A percentile compares a stretch with the other conserved stretches of the same genome.
Evolutionary conservation across 2,329 filamentous ascomycete species (phyloP).

Genomic region (Zymoseptoria tritici): DNA sequence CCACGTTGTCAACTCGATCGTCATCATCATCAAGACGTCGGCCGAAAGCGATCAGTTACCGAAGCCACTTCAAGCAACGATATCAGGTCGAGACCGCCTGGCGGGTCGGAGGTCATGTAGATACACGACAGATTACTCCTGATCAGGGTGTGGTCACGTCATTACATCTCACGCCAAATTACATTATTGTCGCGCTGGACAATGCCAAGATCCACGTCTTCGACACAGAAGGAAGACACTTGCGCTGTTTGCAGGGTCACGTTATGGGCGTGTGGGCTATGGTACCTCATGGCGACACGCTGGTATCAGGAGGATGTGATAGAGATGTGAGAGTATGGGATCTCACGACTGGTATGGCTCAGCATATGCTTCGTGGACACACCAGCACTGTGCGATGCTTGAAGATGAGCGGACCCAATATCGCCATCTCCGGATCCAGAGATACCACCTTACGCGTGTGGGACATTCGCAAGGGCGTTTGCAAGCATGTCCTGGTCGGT

Average conservation of each 20-base stretch:
- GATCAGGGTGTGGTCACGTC: slow-evolving; percentile 97
- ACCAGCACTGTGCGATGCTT: slow-evolving; percentile 94
- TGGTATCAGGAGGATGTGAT: slow-evolving; percentile 95
- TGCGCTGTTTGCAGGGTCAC: slow-evolving; percentile 86
- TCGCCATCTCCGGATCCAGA: slow-evolving; percentile 90
- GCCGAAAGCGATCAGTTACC: slow-evolving; percentile 72
- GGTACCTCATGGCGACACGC: slow-evolving; percentile 92
- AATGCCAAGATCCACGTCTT: slow-evolving; percentile 99
- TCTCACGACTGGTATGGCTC: slow-evolving; percentile 71
- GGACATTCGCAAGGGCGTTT: slow-evolving; percentile 83
- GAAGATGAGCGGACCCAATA: slow-evolving; percentile 92
- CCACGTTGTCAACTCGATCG: slow-evolving; percentile 29
- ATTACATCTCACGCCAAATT: slow-evolving; percentile 85
- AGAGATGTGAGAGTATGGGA: slow-evolving; percentile 97
- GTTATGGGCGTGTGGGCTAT: slow-evolving; percentile 99
- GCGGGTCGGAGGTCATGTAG: slow-evolving; percentile 81
- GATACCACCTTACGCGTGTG: slow-evolving; percentile 93
- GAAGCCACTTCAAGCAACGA: slow-evolving; percentile 94
- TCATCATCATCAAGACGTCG: slow-evolving; percentile 29
- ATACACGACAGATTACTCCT: slow-evolving; percentile 81
- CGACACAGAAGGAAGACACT: slow-evolving; percentile 78
- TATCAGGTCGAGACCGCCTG: slow-evolving; percentile 97
- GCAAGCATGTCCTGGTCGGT: slow-evolving; percentile 84
- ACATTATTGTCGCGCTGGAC: slow-evolving; percentile 94
- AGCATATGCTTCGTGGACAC: slow-evolving; percentile 83